Evolutionary conservation across 441 rosid species (phyloP), one percentile per base, ranked within the genome.

Genomic region (Euphorbia celastroides): DNA sequence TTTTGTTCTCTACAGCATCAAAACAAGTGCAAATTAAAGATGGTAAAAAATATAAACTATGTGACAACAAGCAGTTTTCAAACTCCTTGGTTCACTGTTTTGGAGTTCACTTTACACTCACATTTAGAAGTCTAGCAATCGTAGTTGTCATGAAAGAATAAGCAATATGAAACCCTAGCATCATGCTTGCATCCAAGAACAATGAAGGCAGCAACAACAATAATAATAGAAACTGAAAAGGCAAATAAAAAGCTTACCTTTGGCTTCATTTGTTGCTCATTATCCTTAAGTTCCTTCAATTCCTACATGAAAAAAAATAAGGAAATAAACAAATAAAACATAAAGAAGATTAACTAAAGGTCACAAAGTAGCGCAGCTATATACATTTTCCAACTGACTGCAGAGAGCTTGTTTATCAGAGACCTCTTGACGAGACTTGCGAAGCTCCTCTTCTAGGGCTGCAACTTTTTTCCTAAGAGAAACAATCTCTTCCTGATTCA

Each of bases 231-330:
- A n/a, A n/a, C n/a, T n/a, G n/a, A n/a, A n/a, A n/a, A n/a, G n/a
- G n/a, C n/a, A n/a, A n/a, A n/a, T n/a, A n/a, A 32, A 60, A 69
- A 57, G 26, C 71, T 17, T 58, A 89, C 99, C 98, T 92, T 94
- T 76, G 96, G 96, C 85, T 87, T 88, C 83, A 83, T 86, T 81
- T 89, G 88, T 73, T 84, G 94, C 59, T 92, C 97, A 76, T 69
- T 64, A 75, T 88, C 93, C 84, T 90, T 92, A 61, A 88, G 70
- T 46, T 87, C 96, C 79, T 88, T 94, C 74, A 94, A 52, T 78
- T 94, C 99, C 99, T 94, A 82, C 65, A 63, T 55, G 75, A 30
- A 78, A 25, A 73, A 76, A 44, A 76, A 9, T 34, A 34, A 34
- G 4, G 2, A 34, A 12, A 44, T 17, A 38, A 70, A 42, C 44